Evolutionary conservation across 768 basidiomycete genomes (phyloP).

Genomic region (Leccinum obscurum): DNA sequence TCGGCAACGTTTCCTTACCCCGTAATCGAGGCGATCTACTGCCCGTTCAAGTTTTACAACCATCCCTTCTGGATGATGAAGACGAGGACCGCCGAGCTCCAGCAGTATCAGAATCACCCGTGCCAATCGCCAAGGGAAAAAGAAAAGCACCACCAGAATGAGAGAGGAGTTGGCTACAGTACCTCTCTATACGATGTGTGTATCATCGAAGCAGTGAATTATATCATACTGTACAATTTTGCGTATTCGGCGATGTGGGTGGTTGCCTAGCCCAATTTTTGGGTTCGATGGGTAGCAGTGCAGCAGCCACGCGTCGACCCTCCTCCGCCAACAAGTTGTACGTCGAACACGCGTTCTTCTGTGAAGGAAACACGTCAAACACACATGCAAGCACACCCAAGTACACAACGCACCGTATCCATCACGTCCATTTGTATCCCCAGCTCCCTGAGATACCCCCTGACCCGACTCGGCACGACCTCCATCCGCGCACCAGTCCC

Average conservation of each 20-base stretch:
- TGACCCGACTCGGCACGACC: conserved; percentile 67
- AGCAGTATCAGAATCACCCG: conserved; percentile 29
- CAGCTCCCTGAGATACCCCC: conserved; percentile 64
- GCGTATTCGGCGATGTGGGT: not conserved
- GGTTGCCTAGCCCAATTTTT: conserved; percentile 47
- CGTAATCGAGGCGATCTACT: conserved; percentile 49
- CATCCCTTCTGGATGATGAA: conserved; percentile 61
- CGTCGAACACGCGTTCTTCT: conserved; percentile 94
- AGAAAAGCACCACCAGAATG: conserved; percentile 50
- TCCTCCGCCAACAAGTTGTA: conserved; percentile 94
- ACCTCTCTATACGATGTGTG: not conserved
- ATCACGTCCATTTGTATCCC: conserved; percentile 91
- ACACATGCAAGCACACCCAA: not conserved
- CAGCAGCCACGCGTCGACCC: conserved; percentile 89
- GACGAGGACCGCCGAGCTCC: conserved; percentile 43
- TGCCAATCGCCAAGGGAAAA: conserved; percentile 52
- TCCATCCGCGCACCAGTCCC: conserved; percentile 79
- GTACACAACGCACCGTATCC: conserved; percentile 60
- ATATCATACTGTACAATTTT: conserved; percentile 19
- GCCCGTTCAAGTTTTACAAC: conserved; percentile 59
- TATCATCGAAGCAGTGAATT: conserved; percentile 12
- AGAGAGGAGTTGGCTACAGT: not conserved
- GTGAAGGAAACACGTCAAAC: not conserved
- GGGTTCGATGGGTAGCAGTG: conserved; percentile 69
- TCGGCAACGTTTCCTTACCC: not conserved